Conservation (phyloP, 139 green algal species). For the Ettlia oleoabundans region DNA sequence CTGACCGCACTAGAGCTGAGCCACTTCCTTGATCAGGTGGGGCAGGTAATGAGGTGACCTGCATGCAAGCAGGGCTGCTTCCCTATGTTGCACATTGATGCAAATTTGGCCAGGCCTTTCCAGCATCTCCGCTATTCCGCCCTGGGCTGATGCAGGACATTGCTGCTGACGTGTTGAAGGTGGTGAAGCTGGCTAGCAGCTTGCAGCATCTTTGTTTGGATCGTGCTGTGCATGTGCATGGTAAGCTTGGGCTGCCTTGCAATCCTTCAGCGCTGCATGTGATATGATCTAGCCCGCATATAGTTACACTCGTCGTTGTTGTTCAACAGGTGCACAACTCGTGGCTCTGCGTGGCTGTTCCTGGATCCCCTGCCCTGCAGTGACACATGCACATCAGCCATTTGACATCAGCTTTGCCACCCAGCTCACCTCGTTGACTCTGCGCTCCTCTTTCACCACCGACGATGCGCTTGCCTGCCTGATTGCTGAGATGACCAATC, state of each 20-base stretch:
- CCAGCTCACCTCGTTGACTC: neutral
- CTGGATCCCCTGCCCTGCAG: neutral
- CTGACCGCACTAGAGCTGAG: too few species aligned
- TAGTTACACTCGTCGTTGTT: too few species aligned
- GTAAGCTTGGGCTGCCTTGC: neutral
- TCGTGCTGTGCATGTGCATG: neutral
- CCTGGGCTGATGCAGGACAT: too few species aligned
- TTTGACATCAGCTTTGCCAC: conserved; percentile 11
- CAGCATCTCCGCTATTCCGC: too few species aligned
- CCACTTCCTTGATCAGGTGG: too few species aligned
- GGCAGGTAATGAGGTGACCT: too few species aligned
- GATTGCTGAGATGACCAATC: neutral
- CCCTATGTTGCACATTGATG: too few species aligned
- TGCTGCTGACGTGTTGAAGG: neutral
- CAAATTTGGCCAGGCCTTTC: too few species aligned
- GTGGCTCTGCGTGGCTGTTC: too few species aligned
- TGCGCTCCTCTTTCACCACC: conserved; percentile 5
- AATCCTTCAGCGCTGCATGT: neutral
- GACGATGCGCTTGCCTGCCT: neutral
- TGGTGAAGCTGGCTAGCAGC: neutral
- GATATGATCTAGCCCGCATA: too few species aligned
- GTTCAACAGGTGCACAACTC: too few species aligned
- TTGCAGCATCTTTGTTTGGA: neutral
- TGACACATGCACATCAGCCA: neutral
- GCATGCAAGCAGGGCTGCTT: too few species aligned